Evolutionary conservation across 1,284 basidiomycete genomes (phyloP).

Genomic region (Trametes sp.): DNA sequence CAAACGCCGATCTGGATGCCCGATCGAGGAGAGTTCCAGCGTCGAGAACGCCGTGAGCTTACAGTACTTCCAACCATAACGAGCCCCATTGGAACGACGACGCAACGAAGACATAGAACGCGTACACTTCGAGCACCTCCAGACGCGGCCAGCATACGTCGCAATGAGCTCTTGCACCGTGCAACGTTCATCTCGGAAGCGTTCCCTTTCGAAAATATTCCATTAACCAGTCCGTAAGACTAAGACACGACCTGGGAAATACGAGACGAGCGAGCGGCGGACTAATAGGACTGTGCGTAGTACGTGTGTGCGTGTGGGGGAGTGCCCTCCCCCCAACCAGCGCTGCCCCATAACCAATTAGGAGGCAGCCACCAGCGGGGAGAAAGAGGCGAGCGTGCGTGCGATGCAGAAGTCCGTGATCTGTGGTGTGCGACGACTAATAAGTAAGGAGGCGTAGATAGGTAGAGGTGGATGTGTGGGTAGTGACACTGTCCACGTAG

Average conservation of each 20-base stretch:
- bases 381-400: not conserved
- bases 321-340: not conserved
- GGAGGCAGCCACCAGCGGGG: not conserved
- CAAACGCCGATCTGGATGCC: conserved; percentile 3
- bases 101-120: no score
- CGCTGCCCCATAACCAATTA: not conserved
- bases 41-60: conserved; percentile 7
- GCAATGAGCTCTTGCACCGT: no score
- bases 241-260: conserved; percentile 9
- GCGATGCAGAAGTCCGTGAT: conserved; percentile 17
- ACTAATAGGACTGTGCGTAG: not conserved
- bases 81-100: no score
- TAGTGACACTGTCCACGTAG: no score
- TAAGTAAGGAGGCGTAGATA: conserved; percentile 3
- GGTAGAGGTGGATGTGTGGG: not conserved
- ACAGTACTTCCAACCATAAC: no score
- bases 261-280: conserved; percentile 3
- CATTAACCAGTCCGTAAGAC: conserved; percentile 16
- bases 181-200: no score
- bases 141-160: no score
- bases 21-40: conserved; percentile 1
- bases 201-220: conserved; percentile 3
- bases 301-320: not conserved
- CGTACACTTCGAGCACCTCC: no score
- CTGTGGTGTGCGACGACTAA: conserved; percentile 5